These are phyloP conservation scores for Jamesozyma jinghongensis DNA, from an alignment of 805 yeast species.

Conservation along the genomic window DNA sequence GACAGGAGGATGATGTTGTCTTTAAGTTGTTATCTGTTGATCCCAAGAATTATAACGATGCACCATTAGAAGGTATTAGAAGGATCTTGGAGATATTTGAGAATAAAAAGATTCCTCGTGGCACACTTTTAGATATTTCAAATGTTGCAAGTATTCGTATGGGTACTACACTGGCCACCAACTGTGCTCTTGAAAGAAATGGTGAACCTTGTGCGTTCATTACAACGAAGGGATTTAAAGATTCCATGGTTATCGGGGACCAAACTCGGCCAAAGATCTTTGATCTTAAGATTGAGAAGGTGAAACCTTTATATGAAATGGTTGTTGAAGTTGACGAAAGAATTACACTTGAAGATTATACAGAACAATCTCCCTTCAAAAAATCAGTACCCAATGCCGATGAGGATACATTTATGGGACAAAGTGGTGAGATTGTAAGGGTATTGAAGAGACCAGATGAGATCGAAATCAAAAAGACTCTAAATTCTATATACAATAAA, in stretches of 20 bases:
- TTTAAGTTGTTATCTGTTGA: constrained; percentile 82
- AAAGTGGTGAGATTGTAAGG: constrained; percentile 59
- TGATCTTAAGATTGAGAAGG: constrained; percentile 66
- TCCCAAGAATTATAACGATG: constrained; percentile 79
- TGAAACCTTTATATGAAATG: constrained; percentile 58
- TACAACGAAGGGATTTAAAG: constrained; percentile 84
- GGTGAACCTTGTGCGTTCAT: constrained; percentile 82
- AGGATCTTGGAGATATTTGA: constrained; percentile 57
- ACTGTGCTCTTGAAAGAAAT: constrained; percentile 84
- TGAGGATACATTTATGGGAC: constrained; percentile 40
- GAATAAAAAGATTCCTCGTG: constrained; percentile 47
- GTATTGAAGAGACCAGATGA: constrained; percentile 45
- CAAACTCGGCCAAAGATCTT: constrained; percentile 88
- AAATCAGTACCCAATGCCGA: constrained; percentile 20
- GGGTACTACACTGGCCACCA: constrained; percentile 96
- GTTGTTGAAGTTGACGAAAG: constrained; percentile 87
- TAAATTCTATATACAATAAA: constrained; percentile 39
- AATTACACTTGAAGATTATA: constrained; percentile 71
- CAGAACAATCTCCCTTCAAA: constrained; percentile 53
- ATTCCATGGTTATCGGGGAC: constrained; percentile 74
- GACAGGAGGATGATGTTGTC: constrained; percentile 48
- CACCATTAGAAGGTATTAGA: constrained; percentile 88
- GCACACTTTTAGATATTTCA: constrained; percentile 50
- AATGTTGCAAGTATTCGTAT: constrained; percentile 62
- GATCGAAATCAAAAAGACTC: constrained; percentile 33